Evolutionary conservation across 768 basidiomycete species (phyloP).

Genomic region (Mycena galericulata): DNA sequence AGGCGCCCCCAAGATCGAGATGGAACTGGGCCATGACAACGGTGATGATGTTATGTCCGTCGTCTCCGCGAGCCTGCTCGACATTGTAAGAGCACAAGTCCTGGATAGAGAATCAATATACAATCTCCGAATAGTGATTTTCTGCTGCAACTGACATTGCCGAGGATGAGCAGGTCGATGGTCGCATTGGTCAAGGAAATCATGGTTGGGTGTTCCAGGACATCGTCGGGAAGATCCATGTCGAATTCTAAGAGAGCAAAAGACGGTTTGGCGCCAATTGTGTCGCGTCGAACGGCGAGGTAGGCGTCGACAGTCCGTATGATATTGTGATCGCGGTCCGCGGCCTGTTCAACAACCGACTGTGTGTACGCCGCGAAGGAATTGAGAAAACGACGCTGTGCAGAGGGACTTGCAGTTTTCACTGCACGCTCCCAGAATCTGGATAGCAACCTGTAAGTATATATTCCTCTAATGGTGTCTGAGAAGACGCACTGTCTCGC

Average conservation of each 20-base stretch:
- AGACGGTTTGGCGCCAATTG: slow-evolving; percentile 44
- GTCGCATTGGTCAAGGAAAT: slow-evolving; percentile 16
- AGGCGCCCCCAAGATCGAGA: no score
- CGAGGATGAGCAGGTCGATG: not conserved
- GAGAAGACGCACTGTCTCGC: slow-evolving; percentile 22
- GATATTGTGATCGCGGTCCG: slow-evolving; percentile 37
- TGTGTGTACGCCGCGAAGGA: slow-evolving; percentile 43
- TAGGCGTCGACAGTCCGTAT: slow-evolving; percentile 45
- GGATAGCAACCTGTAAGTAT: no score
- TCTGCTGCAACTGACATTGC: not conserved
- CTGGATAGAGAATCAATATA: slow-evolving; percentile 20
- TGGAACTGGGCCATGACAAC: slow-evolving; percentile 47
- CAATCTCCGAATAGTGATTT: not conserved
- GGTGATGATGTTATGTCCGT: slow-evolving; percentile 49
- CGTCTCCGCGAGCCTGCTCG: slow-evolving; percentile 49
- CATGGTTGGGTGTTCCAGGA: slow-evolving; percentile 43
- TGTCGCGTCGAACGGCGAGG: slow-evolving; percentile 45
- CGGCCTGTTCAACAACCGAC: slow-evolving; percentile 47
- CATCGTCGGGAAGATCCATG: slow-evolving; percentile 47
- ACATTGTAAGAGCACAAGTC: slow-evolving; percentile 52
- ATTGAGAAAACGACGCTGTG: slow-evolving; percentile 45
- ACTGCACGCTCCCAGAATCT: slow-evolving; percentile 42
- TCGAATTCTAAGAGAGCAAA: slow-evolving; percentile 45
- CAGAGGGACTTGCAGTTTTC: slow-evolving; percentile 10
- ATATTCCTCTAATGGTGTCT: no score